These are phyloP conservation scores for Alternaria triticina DNA, from an alignment of 2,329 filamentous ascomycete species.

Conservation along the genomic window DNA sequence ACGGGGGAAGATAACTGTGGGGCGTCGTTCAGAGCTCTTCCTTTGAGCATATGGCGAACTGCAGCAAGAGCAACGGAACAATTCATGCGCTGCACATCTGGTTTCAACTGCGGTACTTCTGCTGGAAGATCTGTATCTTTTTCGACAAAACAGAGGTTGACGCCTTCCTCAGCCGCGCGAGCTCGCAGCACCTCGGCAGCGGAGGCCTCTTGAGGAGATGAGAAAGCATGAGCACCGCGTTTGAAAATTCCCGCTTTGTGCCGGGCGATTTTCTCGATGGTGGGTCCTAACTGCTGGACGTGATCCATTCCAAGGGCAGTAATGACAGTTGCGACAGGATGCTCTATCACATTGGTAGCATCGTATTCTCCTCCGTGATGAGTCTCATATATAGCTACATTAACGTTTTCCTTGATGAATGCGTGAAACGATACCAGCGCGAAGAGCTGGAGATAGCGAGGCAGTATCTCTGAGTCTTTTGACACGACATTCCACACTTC, in stretches of 20 bases:
- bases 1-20: not conserved
- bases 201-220: conserved; percentile 8
- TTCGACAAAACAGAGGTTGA: conserved; percentile 11
- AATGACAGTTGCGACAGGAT: conserved; percentile 65
- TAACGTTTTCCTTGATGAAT: conserved; percentile 68
- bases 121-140: conserved; percentile 11
- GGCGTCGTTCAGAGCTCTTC: not conserved
- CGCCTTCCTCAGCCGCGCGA: conserved; percentile 18
- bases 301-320: conserved; percentile 73
- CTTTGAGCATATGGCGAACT: not conserved
- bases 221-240: conserved; percentile 59
- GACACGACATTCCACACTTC: not conserved
- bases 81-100: conserved; percentile 16
- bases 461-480: not conserved
- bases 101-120: conserved; percentile 8
- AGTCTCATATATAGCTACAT: conserved; percentile 69
- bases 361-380: conserved; percentile 64
- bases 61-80: conserved; percentile 16
- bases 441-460: conserved; percentile 11
- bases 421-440: conserved; percentile 62
- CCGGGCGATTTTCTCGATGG: conserved; percentile 72
- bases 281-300: conserved; percentile 66
- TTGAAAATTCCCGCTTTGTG: conserved; percentile 78
- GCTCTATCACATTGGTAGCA: conserved; percentile 69
- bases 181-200: conserved; percentile 11